Conservation (phyloP, 331 rosid species). For the Rhamnella rubrinervis region DNA sequence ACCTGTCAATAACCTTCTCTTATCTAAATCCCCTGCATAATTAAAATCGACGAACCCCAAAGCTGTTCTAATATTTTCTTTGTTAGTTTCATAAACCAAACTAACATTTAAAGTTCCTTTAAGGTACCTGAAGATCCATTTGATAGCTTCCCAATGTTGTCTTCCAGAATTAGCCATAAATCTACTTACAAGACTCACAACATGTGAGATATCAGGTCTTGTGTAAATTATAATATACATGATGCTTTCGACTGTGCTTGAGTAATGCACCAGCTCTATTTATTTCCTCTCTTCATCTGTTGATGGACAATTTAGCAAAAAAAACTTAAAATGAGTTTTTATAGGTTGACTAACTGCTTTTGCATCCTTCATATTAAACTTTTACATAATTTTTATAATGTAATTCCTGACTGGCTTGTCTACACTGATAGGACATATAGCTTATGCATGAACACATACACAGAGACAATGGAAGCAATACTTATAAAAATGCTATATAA, state of each 20-base stretch:
- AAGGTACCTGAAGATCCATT: background rate
- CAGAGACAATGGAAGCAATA: no score
- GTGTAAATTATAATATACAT: background rate
- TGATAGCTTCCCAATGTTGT: background rate
- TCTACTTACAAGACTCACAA: background rate
- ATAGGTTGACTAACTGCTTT: background rate
- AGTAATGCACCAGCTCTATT: background rate
- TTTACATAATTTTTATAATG: no score
- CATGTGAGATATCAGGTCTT: background rate
- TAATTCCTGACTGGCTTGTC: no score
- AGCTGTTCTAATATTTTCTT: no score
- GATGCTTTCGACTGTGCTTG: background rate
- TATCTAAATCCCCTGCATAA: background rate
- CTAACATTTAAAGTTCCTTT: background rate
- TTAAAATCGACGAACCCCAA: background rate
- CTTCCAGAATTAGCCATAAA: background rate
- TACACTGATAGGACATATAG: no score
- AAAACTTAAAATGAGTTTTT: background rate
- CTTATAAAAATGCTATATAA: no score
- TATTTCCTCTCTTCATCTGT: background rate
- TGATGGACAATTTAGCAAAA: background rate
- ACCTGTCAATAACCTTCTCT: background rate
- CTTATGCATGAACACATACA: no score
- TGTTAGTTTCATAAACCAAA: background rate
- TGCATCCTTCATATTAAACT: background rate